Evolutionary conservation across 305 asterid genomes (phyloP).

Genomic region (Striga hermonthica): DNA sequence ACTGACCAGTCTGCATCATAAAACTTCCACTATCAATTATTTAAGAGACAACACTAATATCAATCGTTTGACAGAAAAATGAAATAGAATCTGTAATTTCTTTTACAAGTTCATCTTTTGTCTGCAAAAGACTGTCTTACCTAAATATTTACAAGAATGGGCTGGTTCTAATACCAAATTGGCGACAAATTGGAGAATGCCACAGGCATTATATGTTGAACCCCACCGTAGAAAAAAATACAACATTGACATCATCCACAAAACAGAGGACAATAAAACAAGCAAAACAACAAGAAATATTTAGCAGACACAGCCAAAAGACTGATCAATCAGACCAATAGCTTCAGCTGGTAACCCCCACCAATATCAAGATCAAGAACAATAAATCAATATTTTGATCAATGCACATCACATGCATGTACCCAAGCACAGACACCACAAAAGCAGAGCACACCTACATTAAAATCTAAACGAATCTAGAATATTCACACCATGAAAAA

Average conservation of each 20-base stretch:
- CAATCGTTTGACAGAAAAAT: neutral
- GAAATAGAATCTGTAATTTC: neutral
- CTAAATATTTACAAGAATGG: slow-evolving; percentile 7
- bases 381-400: slow-evolving; percentile 22
- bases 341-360: slow-evolving; percentile 25
- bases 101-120: neutral
- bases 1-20: neutral
- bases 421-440: slow-evolving; percentile 19
- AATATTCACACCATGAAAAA: neutral
- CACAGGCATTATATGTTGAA: neutral
- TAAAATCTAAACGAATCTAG: neutral
- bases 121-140: neutral
- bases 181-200: slow-evolving; percentile 7
- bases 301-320: slow-evolving; percentile 17
- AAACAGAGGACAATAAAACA: slow-evolving; percentile 13
- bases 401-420: slow-evolving; percentile 37
- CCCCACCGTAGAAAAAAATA: neutral
- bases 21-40: neutral
- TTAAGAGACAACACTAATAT: neutral
- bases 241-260: slow-evolving; percentile 8
- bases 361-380: slow-evolving; percentile 6
- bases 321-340: slow-evolving; percentile 13
- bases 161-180: neutral
- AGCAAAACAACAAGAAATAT: neutral
- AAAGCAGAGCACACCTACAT: neutral